Conservation (phyloP, 768 basidiomycete genomes). For the Grammothele lineata region DNA sequence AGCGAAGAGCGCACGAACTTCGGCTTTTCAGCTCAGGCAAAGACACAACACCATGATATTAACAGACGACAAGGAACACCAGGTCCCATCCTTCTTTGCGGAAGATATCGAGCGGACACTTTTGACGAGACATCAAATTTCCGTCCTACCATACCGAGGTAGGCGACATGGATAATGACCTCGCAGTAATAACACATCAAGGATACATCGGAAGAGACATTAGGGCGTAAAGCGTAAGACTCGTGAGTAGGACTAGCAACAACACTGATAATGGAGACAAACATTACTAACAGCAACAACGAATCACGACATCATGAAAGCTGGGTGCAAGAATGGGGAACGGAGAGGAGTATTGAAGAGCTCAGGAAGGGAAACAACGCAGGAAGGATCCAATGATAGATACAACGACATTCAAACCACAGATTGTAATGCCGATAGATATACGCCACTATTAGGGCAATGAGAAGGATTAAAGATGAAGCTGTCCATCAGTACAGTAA, state of each 20-base stretch:
- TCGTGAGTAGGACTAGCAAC: slow-evolving; percentile 12
- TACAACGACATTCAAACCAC: slow-evolving; percentile 4
- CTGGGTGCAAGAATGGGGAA: background rate
- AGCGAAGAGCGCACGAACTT: too few relatives aligned
- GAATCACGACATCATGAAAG: too few relatives aligned
- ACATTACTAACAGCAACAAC: too few relatives aligned
- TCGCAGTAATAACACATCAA: background rate
- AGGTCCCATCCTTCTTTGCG: too few relatives aligned
- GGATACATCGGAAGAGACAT: slow-evolving; percentile 8
- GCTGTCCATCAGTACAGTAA: slow-evolving; percentile 13
- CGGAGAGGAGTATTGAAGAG: background rate
- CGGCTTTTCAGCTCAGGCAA: too few relatives aligned
- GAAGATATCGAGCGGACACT: too few relatives aligned
- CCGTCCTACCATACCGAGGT: too few relatives aligned
- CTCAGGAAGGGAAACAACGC: background rate
- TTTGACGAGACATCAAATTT: too few relatives aligned
- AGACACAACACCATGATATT: too few relatives aligned
- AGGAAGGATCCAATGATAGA: slow-evolving; percentile 4
- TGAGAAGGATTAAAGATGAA: background rate
- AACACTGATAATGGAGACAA: slow-evolving; percentile 10
- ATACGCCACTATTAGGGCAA: slow-evolving; percentile 6
- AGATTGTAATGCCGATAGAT: slow-evolving; percentile 9
- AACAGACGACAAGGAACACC: too few relatives aligned
- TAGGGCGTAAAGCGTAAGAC: slow-evolving; percentile 9
- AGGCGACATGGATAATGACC: too few relatives aligned